Percentiles rank a stretch among this genome's conserved stretches.
Conservation (phyloP, 805 yeast species). For the Nakazawaea molendinolei region DNA sequence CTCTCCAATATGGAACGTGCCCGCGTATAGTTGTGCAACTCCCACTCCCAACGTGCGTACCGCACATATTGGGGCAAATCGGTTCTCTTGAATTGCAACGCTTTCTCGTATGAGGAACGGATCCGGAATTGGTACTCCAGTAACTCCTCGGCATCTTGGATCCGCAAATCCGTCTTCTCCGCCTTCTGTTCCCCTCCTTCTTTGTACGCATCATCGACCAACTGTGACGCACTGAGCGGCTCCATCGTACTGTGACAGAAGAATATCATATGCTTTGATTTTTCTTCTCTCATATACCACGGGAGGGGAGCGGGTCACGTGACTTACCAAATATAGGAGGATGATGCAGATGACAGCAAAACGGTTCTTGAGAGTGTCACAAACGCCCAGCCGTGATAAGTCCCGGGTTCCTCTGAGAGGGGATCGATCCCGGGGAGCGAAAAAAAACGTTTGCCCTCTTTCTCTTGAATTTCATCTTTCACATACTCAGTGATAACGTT, state of each 20-base stretch:
- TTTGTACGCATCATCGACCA: conserved; percentile 56
- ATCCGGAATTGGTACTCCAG: conserved; percentile 69
- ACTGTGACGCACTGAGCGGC: conserved; percentile 61
- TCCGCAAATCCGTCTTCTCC: conserved; percentile 38
- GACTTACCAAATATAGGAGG: too few species aligned
- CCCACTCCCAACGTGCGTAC: conserved; percentile 83
- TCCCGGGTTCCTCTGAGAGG: too few species aligned
- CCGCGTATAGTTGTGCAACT: conserved; percentile 68
- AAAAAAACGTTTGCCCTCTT: too few species aligned
- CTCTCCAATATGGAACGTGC: conserved; percentile 88
- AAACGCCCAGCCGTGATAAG: too few species aligned
- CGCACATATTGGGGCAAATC: conserved; percentile 87
- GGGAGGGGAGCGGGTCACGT: neutral
- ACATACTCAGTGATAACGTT: too few species aligned
- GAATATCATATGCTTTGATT: neutral
- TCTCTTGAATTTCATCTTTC: too few species aligned
- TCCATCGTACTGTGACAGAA: neutral
- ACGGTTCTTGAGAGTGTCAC: too few species aligned
- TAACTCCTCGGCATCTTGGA: conserved; percentile 75
- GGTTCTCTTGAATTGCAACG: conserved; percentile 75
- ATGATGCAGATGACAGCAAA: too few species aligned
- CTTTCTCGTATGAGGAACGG: conserved; percentile 78
- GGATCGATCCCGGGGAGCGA: too few species aligned
- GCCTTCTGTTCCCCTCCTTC: conserved; percentile 34
- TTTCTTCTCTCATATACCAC: neutral